Evolutionary conservation across 2,329 filamentous ascomycete species (phyloP).

Genomic region (Metarhizium sp.): DNA sequence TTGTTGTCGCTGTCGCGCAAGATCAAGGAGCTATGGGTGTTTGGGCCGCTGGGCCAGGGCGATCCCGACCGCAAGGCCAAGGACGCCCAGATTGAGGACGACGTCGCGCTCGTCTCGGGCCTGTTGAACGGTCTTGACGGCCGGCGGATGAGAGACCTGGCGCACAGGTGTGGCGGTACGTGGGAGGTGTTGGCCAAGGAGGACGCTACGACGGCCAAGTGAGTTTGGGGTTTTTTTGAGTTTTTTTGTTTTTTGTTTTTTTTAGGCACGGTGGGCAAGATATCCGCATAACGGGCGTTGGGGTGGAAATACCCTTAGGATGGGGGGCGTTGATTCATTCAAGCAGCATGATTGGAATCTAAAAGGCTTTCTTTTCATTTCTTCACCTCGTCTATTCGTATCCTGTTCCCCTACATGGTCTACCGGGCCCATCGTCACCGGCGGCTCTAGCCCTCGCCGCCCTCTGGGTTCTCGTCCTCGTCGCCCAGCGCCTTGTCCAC

Average conservation of each 20-base stretch:
- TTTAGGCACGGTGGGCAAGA: no score
- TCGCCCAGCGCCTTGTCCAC: constrained; percentile 41
- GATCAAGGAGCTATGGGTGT: constrained; percentile 37
- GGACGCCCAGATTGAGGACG: constrained; percentile 25
- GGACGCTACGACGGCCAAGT: constrained; percentile 1
- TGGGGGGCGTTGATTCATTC: no score
- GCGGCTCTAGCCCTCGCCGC: constrained; percentile 29
- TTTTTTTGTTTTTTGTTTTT: no score
- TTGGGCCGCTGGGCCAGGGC: constrained; percentile 30
- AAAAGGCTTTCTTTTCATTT: no score
- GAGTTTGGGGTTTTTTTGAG: not conserved
- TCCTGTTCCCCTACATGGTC: no score
- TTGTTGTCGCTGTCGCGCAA: constrained; percentile 33
- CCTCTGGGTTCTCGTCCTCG: constrained; percentile 42
- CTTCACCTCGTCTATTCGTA: no score
- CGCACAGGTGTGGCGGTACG: constrained; percentile 24
- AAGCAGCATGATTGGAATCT: no score
- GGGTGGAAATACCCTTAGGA: not conserved
- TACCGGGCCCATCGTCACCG: no score
- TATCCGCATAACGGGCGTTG: no score
- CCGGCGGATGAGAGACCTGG: constrained; percentile 22
- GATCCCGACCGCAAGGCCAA: constrained; percentile 25
- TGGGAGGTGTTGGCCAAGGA: constrained; percentile 23
- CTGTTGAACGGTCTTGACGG: constrained; percentile 27
- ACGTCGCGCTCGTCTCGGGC: constrained; percentile 24